Conservation (phyloP, 2,329 filamentous ascomycete species). For the Drechslerella dactyloides region DNA sequence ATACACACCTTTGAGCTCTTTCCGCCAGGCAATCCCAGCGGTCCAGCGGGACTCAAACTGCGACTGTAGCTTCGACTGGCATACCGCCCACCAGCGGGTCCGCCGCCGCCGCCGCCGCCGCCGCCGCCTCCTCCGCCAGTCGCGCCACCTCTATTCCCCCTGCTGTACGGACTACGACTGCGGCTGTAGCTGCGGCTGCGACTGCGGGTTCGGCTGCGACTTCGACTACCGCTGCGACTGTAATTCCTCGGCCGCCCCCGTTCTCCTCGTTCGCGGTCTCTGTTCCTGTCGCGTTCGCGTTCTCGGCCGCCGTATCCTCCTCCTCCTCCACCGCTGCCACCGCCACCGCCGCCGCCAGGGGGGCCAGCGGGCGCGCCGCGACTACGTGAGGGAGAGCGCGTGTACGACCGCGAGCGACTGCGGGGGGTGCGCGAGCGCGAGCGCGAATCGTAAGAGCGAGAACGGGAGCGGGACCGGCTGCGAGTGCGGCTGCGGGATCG, state of each 20-base stretch:
- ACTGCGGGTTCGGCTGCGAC: slow-evolving; percentile 8
- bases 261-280: not conserved
- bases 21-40: slow-evolving; percentile 38
- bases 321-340: slow-evolving; percentile 8
- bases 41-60: slow-evolving; percentile 44
- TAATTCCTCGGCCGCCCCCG: slow-evolving; percentile 16
- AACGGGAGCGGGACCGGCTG: not conserved
- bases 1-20: slow-evolving; percentile 42
- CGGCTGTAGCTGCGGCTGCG: slow-evolving; percentile 31
- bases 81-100: not conserved
- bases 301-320: slow-evolving; percentile 6
- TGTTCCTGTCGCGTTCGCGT: slow-evolving; percentile 1
- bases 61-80: slow-evolving; percentile 30
- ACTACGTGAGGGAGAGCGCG: slow-evolving; percentile 27
- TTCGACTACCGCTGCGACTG: slow-evolving; percentile 29
- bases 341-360: slow-evolving; percentile 7
- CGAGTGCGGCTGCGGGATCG: slow-evolving; percentile 1
- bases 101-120: slow-evolving; percentile 10
- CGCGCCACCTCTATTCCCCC: too few species aligned
- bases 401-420: slow-evolving; percentile 10
- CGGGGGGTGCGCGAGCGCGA: slow-evolving; percentile 25
- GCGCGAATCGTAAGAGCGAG: slow-evolving; percentile 22
- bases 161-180: slow-evolving; percentile 25
- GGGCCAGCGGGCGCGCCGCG: slow-evolving; percentile 11
- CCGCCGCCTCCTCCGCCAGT: slow-evolving; percentile 10